Conservation (phyloP, 306 rosid genomes). For the Styphnolobium japonicum region DNA sequence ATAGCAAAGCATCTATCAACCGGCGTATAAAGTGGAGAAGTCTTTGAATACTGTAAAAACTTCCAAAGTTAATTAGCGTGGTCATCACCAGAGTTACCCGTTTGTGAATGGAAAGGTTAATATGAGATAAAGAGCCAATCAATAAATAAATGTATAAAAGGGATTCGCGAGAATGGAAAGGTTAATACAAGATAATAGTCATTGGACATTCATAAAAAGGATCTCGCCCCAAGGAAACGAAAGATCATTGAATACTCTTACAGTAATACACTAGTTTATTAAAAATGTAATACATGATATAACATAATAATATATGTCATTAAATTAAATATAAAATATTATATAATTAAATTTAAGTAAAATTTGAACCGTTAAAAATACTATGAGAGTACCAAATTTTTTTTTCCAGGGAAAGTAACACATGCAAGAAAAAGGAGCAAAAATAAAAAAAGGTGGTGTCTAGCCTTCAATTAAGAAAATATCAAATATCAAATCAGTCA, state of each 20-base stretch:
- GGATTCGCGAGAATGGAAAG: not conserved
- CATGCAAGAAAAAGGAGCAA: not conserved
- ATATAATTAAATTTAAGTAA: no score
- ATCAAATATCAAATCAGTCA: not conserved
- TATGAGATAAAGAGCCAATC: not conserved
- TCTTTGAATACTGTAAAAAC: not conserved
- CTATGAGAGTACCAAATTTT: no score
- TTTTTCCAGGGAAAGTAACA: no score
- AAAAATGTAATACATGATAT: no score
- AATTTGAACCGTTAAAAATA: no score
- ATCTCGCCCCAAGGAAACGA: not conserved
- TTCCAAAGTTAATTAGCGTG: not conserved
- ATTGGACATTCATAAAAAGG: not conserved
- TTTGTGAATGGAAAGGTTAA: constrained; percentile 27
- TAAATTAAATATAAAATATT: no score
- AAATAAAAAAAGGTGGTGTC: not conserved
- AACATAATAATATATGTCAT: no score
- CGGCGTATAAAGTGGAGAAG: constrained; percentile 23
- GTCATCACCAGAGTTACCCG: not conserved
- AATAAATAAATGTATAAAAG: not conserved
- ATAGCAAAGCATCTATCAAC: constrained; percentile 16
- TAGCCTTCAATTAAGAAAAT: not conserved
- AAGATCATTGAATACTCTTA: no score
- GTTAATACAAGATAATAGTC: not conserved
- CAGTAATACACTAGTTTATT: no score